These are phyloP conservation scores for Aspergillus pseudonomiae DNA, from an alignment of 2,329 filamentous ascomycete genomes.

Conservation along the genomic window DNA sequence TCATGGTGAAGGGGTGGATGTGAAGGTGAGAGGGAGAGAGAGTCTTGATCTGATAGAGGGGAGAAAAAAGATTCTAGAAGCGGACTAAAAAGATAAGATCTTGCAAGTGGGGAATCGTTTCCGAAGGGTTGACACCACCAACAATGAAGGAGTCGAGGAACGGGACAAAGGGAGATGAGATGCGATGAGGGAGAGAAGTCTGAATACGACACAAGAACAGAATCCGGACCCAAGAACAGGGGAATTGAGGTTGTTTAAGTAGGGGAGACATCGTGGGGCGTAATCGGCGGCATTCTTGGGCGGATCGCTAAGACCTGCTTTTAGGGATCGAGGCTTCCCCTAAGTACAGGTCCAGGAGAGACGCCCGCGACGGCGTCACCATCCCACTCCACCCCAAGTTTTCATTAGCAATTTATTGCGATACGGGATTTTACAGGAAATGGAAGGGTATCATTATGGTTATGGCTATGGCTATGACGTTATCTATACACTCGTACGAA, in stretches of 20 bases:
- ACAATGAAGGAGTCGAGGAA: not conserved
- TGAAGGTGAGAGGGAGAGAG: slow-evolving; percentile 13
- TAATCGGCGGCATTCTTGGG: slow-evolving; percentile 17
- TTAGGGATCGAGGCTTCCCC: slow-evolving; percentile 50
- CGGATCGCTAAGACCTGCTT: slow-evolving; percentile 50
- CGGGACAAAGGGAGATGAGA: not conserved
- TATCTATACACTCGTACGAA: slow-evolving; percentile 5
- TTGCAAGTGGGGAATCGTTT: slow-evolving; percentile 1
- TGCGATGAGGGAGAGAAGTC: not conserved
- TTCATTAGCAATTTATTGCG: slow-evolving; percentile 26
- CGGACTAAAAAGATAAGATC: slow-evolving; percentile 8
- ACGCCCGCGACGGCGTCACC: slow-evolving; percentile 30
- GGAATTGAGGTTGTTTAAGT: slow-evolving; percentile 10
- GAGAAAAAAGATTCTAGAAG: slow-evolving; percentile 9
- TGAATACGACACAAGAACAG: slow-evolving; percentile 6
- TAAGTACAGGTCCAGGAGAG: slow-evolving; percentile 54
- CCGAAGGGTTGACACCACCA: not conserved
- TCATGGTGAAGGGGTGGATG: slow-evolving; percentile 44
- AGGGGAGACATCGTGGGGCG: slow-evolving; percentile 10
- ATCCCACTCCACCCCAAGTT: slow-evolving; percentile 29
- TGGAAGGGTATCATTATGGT: slow-evolving; percentile 9
- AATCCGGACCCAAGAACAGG: not conserved
- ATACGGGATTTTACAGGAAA: not conserved
- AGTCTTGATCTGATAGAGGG: slow-evolving; percentile 9
- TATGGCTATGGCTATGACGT: not conserved